Evolutionary conservation across 345 rosid genomes (phyloP).

Genomic region (Populus nigra): DNA sequence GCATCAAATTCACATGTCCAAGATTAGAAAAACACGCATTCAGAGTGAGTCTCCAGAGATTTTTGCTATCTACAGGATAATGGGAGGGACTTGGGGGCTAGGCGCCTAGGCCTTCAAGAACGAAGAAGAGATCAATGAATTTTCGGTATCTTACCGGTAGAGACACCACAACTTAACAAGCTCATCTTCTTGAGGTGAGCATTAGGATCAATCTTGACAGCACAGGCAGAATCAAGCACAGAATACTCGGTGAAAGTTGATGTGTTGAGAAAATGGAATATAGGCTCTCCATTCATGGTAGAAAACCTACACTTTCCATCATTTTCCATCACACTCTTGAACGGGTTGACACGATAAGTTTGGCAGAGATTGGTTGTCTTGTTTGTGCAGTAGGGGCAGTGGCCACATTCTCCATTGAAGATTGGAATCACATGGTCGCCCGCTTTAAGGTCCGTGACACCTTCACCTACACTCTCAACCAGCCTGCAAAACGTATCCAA

Average conservation of each 20-base stretch:
- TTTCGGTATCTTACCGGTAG: constrained; percentile 43
- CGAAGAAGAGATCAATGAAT: no score
- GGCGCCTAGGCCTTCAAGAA: no score
- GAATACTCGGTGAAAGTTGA: constrained; percentile 71
- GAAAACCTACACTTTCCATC: constrained; percentile 60
- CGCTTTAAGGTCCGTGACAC: constrained; percentile 48
- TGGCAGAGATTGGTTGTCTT: constrained; percentile 47
- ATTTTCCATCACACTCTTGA: constrained; percentile 49
- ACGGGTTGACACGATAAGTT: constrained; percentile 44
- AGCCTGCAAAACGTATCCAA: constrained; percentile 26
- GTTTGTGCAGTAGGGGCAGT: constrained; percentile 45
- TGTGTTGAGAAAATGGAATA: constrained; percentile 63
- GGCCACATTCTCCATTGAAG: constrained; percentile 67
- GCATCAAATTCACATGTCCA: background rate
- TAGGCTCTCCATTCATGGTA: constrained; percentile 40
- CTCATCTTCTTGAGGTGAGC: constrained; percentile 55
- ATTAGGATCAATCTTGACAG: constrained; percentile 46
- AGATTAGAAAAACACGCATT: background rate
- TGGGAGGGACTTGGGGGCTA: no score
- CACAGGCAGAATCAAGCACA: constrained; percentile 55
- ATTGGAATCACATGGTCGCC: constrained; percentile 67
- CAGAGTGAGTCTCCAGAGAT: background rate
- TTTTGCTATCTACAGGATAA: background rate
- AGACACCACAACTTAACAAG: constrained; percentile 66
- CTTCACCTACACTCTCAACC: constrained; percentile 68